Conservation (phyloP, 176 grass and related monocot species). For the Dendrocalamus sinicus region DNA sequence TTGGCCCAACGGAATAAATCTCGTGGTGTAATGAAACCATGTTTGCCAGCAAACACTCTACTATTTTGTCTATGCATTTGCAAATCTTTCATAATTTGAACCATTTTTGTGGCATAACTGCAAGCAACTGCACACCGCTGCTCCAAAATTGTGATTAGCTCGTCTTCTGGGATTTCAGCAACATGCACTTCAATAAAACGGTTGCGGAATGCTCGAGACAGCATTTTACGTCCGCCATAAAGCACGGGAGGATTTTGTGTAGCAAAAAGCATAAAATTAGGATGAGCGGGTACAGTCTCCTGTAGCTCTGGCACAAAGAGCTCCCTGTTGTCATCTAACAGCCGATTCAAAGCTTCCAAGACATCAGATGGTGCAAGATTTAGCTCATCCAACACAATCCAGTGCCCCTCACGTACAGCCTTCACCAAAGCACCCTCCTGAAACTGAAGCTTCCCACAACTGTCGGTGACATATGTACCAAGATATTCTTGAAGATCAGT, state of each 20-base stretch:
- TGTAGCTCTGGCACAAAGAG: constrained; percentile 94
- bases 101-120: constrained; percentile 83
- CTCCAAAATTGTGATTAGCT: constrained; percentile 71
- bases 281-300: constrained; percentile 79
- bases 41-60: constrained; percentile 96
- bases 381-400: constrained; percentile 98
- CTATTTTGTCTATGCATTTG: constrained; percentile 84
- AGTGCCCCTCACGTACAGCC: constrained; percentile 88
- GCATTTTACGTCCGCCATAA: constrained; percentile 90
- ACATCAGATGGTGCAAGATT: constrained; percentile 99
- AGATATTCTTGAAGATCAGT: constrained; percentile 99
- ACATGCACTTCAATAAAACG: constrained; percentile 95
- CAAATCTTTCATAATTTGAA: constrained; percentile 92
- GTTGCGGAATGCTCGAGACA: constrained; percentile 93
- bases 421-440: constrained; percentile 96
- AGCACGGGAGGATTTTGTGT: constrained; percentile 93
- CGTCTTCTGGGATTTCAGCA: constrained; percentile 95
- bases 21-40: constrained; percentile 94
- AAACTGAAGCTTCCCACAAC: constrained; percentile 78
- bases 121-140: constrained; percentile 64
- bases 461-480: constrained; percentile 80
- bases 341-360: constrained; percentile 90
- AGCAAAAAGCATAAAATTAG: constrained; percentile 97
- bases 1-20: constrained; percentile 98
- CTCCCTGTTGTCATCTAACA: constrained; percentile 98